Base-by-base conservation (phyloP, 768 basidiomycete species). In the Hebeloma cylindrosporum region DNA sequence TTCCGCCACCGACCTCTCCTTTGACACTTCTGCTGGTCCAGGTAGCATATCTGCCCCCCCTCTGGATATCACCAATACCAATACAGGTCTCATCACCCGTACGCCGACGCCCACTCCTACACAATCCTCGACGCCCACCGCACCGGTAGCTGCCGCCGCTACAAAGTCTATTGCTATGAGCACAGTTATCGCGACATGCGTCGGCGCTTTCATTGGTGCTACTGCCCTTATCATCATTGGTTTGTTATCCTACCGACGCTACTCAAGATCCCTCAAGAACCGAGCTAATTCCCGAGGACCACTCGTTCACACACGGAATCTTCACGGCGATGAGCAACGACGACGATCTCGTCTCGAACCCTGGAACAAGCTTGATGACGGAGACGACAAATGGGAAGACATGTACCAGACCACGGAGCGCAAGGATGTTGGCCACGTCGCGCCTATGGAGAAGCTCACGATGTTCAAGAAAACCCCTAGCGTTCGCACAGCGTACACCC, bases 391-490 rank as follows among this genome's bases (percentile, higher is more conserved):
- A 44, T 70, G 69, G 72, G 73, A 75, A 42, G 73, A 66, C n/a
- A 67, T 57, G 44, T 63, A 65, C 47, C 65, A 72, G 43, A 67
- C 70, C 11, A 55, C 53, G 37, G 60, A 57, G 31, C 47, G 50
- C 44, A 72, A 69, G 50, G 73, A 78, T 48, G 62, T 65, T 8
- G 71, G 66, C 30, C 62, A 65, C 34, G 66, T 76, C 5, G 72
- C 69, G 2, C 72, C 80, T 22, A 78, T 79, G 73, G 77, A 80
- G 59, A 78, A 76, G 54, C 73, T 83, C 43, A 80, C 73, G 27
- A 80, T 83, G 80, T 83, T 86, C 69, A 79, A 82, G 63, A 81
- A 78, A 56, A 71, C 78, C 0, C 74, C 74, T 4, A 83, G 80
- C 57, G 64, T 77, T 28, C 68, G 72, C 31, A 81, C 82, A 11